Percentiles rank a stretch among this genome's conserved stretches.
Conservation (phyloP, 1,284 basidiomycete species). For the Mrakiaceae sp. region DNA sequence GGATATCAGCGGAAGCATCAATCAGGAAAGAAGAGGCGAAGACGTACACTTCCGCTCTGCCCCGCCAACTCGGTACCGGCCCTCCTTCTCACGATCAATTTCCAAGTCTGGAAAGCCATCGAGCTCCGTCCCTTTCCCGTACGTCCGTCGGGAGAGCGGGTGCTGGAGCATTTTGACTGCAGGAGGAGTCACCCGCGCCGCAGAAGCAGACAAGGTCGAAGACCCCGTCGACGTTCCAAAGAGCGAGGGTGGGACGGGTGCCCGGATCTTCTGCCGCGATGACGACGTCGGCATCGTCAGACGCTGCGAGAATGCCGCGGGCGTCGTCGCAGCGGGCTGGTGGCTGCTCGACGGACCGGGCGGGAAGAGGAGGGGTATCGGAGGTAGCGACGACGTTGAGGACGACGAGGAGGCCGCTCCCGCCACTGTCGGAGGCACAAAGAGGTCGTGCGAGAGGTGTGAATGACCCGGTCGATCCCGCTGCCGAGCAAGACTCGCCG, state of each 20-base stretch:
- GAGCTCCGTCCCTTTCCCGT: slow-evolving; percentile 86
- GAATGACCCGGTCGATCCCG: slow-evolving; percentile 3
- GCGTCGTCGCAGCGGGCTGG: slow-evolving; percentile 23
- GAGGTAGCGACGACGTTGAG: background rate
- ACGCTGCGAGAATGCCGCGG: slow-evolving; percentile 42
- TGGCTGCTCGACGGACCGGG: slow-evolving; percentile 23
- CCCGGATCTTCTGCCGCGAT: slow-evolving; percentile 55
- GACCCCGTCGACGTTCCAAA: slow-evolving; percentile 35
- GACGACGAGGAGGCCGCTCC: background rate
- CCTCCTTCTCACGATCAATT: slow-evolving; percentile 69
- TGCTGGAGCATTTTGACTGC: no score
- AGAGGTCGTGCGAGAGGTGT: background rate
- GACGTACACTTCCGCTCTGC: slow-evolving; percentile 26
- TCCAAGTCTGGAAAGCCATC: slow-evolving; percentile 83
- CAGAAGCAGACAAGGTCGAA: slow-evolving; percentile 17
- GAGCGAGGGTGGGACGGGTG: slow-evolving; percentile 60
- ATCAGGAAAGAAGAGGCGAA: background rate
- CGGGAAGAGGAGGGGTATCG: background rate
- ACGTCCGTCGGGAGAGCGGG: slow-evolving; percentile 40
- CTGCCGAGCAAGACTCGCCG: slow-evolving; percentile 11
- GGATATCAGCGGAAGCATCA: background rate
- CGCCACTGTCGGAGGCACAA: background rate
- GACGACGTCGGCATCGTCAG: slow-evolving; percentile 72
- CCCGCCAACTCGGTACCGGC: slow-evolving; percentile 45
- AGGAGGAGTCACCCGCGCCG: no score